Conservation (phyloP, 2,329 filamentous ascomycete species). For the Paramyrothecium roridum region DNA sequence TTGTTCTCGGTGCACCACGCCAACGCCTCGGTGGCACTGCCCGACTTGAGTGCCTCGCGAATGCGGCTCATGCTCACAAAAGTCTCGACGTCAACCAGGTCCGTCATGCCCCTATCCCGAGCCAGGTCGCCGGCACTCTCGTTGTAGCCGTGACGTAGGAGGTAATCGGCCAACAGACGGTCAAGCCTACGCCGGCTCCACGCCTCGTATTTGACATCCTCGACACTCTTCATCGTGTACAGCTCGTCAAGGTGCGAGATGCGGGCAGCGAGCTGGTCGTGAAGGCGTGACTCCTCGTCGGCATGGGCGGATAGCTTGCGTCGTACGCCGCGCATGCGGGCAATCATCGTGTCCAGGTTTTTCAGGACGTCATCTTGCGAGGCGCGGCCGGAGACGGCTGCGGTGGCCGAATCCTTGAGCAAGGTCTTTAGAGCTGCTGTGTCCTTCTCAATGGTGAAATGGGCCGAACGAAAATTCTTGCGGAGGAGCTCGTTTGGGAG, state of each 20-base stretch:
- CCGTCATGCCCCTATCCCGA: slow-evolving; percentile 69
- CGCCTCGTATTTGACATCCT: slow-evolving; percentile 88
- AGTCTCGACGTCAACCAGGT: slow-evolving; percentile 84
- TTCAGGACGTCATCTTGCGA: slow-evolving; percentile 70
- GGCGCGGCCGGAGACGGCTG: slow-evolving; percentile 60
- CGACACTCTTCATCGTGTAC: slow-evolving; percentile 73
- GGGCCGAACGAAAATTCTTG: slow-evolving; percentile 88
- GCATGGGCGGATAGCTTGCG: slow-evolving; percentile 77
- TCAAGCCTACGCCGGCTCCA: slow-evolving; percentile 84
- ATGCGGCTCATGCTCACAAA: slow-evolving; percentile 82
- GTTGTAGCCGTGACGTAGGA: slow-evolving; percentile 79
- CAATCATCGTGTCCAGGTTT: slow-evolving; percentile 80
- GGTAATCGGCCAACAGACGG: slow-evolving; percentile 85
- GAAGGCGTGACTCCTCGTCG: slow-evolving; percentile 75
- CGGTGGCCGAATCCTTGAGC: slow-evolving; percentile 62
- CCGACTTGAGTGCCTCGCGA: slow-evolving; percentile 65
- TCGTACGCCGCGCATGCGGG: slow-evolving; percentile 81
- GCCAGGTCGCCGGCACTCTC: slow-evolving; percentile 75
- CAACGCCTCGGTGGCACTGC: slow-evolving; percentile 74
- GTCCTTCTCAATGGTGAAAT: slow-evolving; percentile 72
- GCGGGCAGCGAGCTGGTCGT: slow-evolving; percentile 71
- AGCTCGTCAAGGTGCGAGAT: slow-evolving; percentile 79
- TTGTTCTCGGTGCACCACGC: slow-evolving; percentile 94
- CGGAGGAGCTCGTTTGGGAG: slow-evolving; percentile 89
- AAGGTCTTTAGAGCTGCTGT: slow-evolving; percentile 59